A percentile compares a stretch with the other conserved stretches of the same genome.
These are phyloP conservation scores for Geotrichum histeridarum DNA, from an alignment of 1,139 yeast species.

Conservation along the genomic window DNA sequence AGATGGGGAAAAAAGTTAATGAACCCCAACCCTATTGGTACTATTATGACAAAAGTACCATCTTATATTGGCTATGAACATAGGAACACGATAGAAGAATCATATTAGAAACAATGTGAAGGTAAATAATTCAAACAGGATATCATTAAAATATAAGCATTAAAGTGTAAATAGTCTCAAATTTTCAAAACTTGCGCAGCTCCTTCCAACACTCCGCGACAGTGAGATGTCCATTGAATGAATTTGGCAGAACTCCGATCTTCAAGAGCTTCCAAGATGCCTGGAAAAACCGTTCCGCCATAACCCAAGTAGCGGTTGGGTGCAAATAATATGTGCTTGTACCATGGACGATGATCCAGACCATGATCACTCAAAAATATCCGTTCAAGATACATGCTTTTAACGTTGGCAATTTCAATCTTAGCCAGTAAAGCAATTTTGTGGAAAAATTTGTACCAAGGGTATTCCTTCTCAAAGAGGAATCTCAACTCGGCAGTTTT, in stretches of 20 bases:
- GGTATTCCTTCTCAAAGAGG: conserved; percentile 27
- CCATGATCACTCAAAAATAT: conserved; percentile 61
- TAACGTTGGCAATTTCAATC: conserved; percentile 36
- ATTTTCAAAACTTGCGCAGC: not conserved
- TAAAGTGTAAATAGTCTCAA: not conserved
- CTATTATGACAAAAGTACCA: not conserved
- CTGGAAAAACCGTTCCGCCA: conserved; percentile 78
- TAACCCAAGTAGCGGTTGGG: conserved; percentile 84
- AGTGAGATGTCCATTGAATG: conserved; percentile 10
- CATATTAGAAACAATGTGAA: not conserved
- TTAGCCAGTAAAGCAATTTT: conserved; percentile 29
- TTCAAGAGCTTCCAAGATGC: conserved; percentile 72
- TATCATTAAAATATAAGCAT: not conserved
- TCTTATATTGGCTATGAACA: not conserved
- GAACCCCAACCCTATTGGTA: not conserved
- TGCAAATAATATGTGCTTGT: conserved; percentile 77
- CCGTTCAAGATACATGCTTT: conserved; percentile 47
- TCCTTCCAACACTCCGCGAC: not conserved
- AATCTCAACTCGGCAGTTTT: conserved; percentile 29
- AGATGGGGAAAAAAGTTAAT: not conserved
- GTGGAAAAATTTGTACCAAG: conserved; percentile 31
- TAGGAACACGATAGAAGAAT: not conserved
- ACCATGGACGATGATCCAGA: conserved; percentile 69
- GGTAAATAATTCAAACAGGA: not conserved
- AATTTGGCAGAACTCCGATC: conserved; percentile 37